Evolutionary conservation across 139 green algal genomes (phyloP).

Genomic region (Chlorella sp.): DNA sequence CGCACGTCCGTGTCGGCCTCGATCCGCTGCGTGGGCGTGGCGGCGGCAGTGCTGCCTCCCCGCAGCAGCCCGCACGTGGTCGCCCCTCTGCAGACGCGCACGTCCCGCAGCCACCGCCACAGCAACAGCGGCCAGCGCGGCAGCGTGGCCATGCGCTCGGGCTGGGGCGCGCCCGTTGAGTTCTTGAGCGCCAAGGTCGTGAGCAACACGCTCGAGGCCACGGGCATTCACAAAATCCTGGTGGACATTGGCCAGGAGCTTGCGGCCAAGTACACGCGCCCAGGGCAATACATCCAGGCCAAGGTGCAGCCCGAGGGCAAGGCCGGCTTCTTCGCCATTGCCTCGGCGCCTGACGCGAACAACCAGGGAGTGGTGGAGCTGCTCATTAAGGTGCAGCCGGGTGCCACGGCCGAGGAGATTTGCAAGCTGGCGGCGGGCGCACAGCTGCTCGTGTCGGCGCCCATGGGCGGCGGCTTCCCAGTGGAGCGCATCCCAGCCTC

Average conservation of each 20-base stretch:
- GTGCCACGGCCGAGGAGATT: constrained; percentile 53
- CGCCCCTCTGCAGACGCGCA: no score
- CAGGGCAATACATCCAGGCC: constrained; percentile 82
- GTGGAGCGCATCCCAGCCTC: constrained; percentile 65
- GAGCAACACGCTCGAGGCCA: constrained; percentile 5
- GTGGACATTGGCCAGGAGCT: constrained; percentile 52
- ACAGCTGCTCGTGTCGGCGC: constrained; percentile 27
- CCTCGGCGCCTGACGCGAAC: constrained; percentile 59
- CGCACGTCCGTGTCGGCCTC: no score
- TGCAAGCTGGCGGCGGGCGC: constrained; percentile 22
- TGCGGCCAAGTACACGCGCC: constrained; percentile 60
- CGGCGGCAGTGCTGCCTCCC: no score
- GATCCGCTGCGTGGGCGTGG: no score
- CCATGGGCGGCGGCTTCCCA: constrained; percentile 75
- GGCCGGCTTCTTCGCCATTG: constrained; percentile 87
- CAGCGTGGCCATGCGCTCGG: constrained; percentile 26
- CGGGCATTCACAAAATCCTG: constrained; percentile 18
- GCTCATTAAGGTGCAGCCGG: constrained; percentile 57
- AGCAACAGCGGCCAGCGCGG: no score
- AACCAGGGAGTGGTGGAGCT: constrained; percentile 47
- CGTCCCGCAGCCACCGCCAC: not conserved
- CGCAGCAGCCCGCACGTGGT: no score
- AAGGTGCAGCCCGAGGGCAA: constrained; percentile 58
- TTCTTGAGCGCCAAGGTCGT: constrained; percentile 43
- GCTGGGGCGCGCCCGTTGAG: constrained; percentile 61